Evolutionary conservation across 2,329 filamentous ascomycete genomes (phyloP).

Genomic region (Xylariales sp.): DNA sequence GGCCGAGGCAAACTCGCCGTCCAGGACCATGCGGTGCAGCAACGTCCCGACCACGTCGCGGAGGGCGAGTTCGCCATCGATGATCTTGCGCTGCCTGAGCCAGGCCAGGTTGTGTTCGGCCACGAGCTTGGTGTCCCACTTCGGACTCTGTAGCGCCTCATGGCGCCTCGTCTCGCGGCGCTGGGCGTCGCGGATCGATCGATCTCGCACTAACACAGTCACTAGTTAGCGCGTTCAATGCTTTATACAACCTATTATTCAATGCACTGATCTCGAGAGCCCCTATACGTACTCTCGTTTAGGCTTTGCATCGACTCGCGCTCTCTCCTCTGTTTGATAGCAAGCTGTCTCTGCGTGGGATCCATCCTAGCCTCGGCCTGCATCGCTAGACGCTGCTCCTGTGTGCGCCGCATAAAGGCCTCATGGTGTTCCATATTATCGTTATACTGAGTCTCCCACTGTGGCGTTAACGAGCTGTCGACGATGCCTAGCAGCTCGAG

Average conservation of each 20-base stretch:
- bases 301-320: constrained; percentile 59
- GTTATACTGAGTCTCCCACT: constrained; percentile 62
- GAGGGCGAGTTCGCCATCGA: constrained; percentile 46
- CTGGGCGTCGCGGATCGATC: constrained; percentile 53
- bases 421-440: constrained; percentile 53
- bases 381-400: constrained; percentile 57
- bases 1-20: constrained; percentile 56
- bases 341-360: constrained; percentile 56
- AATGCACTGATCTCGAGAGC: too few species aligned
- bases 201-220: constrained; percentile 55
- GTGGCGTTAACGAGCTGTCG: constrained; percentile 63
- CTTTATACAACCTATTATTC: too few species aligned
- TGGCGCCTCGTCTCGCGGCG: constrained; percentile 58
- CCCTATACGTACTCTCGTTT: constrained; percentile 57
- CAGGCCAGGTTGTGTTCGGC: constrained; percentile 59
- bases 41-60: constrained; percentile 59
- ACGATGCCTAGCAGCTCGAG: constrained; percentile 66
- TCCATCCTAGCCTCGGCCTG: constrained; percentile 58
- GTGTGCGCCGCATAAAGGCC: constrained; percentile 50
- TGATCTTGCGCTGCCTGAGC: constrained; percentile 52
- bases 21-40: constrained; percentile 64
- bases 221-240: constrained; percentile 5
- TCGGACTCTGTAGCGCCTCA: constrained; percentile 65
- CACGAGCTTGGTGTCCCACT: constrained; percentile 62
- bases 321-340: constrained; percentile 55